These are phyloP conservation scores for Adansonia gregorii DNA, from an alignment of 441 rosid genomes.

Conservation along the genomic window DNA sequence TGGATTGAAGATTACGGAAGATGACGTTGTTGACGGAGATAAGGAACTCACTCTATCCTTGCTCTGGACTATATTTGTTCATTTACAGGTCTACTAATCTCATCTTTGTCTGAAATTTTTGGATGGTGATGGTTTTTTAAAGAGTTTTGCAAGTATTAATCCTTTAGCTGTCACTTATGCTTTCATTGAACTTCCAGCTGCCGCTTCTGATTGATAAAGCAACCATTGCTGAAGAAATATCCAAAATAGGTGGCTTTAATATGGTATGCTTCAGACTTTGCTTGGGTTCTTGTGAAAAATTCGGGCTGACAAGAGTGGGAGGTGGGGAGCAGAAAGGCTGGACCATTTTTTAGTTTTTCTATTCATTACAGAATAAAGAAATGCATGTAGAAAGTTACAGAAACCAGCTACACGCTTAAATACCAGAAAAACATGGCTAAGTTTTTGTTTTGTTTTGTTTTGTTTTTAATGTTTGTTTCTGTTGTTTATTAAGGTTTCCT, in stretches of 20 bases:
- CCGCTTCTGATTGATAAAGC: slow-evolving; percentile 71
- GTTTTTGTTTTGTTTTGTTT: not conserved
- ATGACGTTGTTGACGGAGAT: slow-evolving; percentile 80
- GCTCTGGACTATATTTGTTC: slow-evolving; percentile 90
- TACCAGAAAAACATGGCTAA: not conserved
- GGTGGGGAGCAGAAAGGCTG: not conserved
- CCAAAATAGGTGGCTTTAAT: slow-evolving; percentile 50
- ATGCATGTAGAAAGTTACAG: not conserved
- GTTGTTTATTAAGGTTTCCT: slow-evolving; percentile 9
- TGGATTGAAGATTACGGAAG: slow-evolving; percentile 59
- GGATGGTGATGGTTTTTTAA: slow-evolving; percentile 1
- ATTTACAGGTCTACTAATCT: slow-evolving; percentile 65
- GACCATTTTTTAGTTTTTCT: slow-evolving; percentile 5
- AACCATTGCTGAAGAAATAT: slow-evolving; percentile 59
- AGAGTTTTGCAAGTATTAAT: slow-evolving; percentile 20
- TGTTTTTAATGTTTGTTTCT: slow-evolving; percentile 18
- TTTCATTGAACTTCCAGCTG: slow-evolving; percentile 52
- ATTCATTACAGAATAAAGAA: slow-evolving; percentile 2
- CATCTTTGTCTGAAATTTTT: slow-evolving; percentile 3
- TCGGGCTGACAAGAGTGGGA: not conserved
- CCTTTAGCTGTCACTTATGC: slow-evolving; percentile 10
- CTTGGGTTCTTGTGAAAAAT: not conserved
- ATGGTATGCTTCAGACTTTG: slow-evolving; percentile 50
- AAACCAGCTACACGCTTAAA: slow-evolving; percentile 2
- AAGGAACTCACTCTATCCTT: slow-evolving; percentile 80